A percentile compares a stretch with the other conserved stretches of the same genome.
These are phyloP conservation scores for Xerocomellus dryophilus DNA, from an alignment of 768 basidiomycete genomes.

Conservation along the genomic window DNA sequence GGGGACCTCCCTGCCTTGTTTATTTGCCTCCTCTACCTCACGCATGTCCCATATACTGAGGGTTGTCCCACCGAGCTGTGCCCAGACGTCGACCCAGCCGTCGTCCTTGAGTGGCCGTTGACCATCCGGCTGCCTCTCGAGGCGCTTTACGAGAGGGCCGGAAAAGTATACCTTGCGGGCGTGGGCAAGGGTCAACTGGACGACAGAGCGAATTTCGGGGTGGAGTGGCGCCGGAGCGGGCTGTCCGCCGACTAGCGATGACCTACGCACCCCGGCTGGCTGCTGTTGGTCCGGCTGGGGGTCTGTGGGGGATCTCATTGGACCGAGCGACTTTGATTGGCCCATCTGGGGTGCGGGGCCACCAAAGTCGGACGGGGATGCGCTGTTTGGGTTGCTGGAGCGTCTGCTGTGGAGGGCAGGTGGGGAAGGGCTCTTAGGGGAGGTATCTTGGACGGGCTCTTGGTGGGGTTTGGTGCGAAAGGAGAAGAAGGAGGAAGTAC, in stretches of 20 bases:
- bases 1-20: constrained; percentile 76
- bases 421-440: constrained; percentile 17
- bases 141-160: constrained; percentile 71
- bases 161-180: constrained; percentile 86
- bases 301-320: constrained; percentile 20
- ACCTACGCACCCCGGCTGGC: constrained; percentile 14
- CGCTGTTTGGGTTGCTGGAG: constrained; percentile 13
- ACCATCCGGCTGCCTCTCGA: constrained; percentile 79
- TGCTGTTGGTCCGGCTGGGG: constrained; percentile 26
- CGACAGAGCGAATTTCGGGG: constrained; percentile 79
- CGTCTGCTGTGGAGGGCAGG: constrained; percentile 11
- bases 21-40: constrained; percentile 80
- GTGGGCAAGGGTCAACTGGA: constrained; percentile 70
- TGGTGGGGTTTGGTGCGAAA: constrained; percentile 44
- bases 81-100: constrained; percentile 84
- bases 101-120: constrained; percentile 68
- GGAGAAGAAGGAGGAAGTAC: constrained; percentile 65
- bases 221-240: constrained; percentile 51
- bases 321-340: constrained; percentile 33
- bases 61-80: constrained; percentile 84
- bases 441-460: constrained; percentile 11
- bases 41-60: constrained; percentile 92
- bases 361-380: constrained; percentile 19
- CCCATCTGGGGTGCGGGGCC: constrained; percentile 31
- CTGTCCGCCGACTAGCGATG: constrained; percentile 16